Percentiles rank a stretch among this genome's conserved stretches.
Evolutionary conservation across 2,329 filamentous ascomycete genomes (phyloP).

Genomic region (Pyricularia pennisetigena): DNA sequence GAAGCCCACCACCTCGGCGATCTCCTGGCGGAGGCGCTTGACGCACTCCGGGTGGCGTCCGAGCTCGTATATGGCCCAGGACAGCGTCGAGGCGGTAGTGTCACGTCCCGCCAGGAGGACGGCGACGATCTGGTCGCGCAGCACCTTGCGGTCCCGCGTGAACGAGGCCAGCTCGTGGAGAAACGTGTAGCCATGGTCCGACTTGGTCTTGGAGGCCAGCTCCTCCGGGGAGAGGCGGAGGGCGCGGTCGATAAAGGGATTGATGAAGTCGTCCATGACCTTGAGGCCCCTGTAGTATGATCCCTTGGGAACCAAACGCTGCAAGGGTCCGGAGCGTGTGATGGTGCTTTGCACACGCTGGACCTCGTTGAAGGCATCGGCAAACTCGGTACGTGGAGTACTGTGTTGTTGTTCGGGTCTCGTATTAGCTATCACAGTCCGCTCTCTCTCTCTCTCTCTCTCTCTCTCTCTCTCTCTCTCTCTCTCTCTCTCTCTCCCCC

Average conservation of each 20-base stretch:
- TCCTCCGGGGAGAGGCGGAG: constrained; percentile 61
- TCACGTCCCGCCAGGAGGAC: constrained; percentile 79
- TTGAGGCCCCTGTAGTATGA: constrained; percentile 55
- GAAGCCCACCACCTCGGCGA: constrained; percentile 55
- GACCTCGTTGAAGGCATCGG: constrained; percentile 71
- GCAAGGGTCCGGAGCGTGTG: constrained; percentile 54
- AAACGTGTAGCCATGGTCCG: constrained; percentile 69
- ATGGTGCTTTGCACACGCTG: constrained; percentile 64
- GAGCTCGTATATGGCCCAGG: constrained; percentile 77
- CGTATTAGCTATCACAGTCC: background rate
- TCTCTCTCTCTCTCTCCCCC: no score
- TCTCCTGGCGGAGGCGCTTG: constrained; percentile 61
- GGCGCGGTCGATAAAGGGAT: constrained; percentile 66
- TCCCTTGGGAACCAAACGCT: constrained; percentile 50
- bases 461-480: no score
- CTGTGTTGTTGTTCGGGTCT: constrained; percentile 17
- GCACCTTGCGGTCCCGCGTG: constrained; percentile 59
- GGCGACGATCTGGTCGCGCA: constrained; percentile 77
- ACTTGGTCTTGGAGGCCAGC: constrained; percentile 62
- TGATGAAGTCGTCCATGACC: constrained; percentile 66
- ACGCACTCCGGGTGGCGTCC: constrained; percentile 59
- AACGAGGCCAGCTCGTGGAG: constrained; percentile 75
- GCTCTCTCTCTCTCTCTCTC: no score
- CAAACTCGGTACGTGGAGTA: constrained; percentile 56
- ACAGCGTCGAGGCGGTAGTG: constrained; percentile 74